Evolutionary conservation across 2,329 filamentous ascomycete genomes (phyloP), one percentile per base, ranked within the genome.

Genomic region (Pseudogymnoascus sp.): DNA sequence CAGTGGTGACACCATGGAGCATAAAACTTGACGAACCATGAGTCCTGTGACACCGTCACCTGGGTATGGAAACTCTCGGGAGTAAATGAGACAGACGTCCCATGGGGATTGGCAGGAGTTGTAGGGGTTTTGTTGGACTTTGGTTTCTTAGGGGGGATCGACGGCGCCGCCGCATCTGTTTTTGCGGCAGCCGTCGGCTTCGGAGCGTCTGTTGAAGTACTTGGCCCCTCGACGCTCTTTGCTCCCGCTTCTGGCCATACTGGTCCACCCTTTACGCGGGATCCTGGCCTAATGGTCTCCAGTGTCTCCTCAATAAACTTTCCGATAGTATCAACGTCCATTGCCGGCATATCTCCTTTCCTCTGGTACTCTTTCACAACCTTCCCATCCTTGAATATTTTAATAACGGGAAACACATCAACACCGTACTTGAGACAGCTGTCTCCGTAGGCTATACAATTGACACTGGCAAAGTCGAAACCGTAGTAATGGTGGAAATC

Each of bases 11-110:
- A 99, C 94, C 93, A 97, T 5, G 94, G 95, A 16, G 91, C 92
- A 74, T 97, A 97, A 74, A 99, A 97, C 76, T 99, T 99, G 80
- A 99, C 86, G 72, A 99, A 97, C 94, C 94, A 99, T 5, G 92
- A 88, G 66, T 97, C 92, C 66, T 90, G 85, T 0, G 91, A 92
- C 73, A 87, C 89, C 2, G 91, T 96, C 55, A 99, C 92, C 38
- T 88, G 79, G 63, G 84, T 86, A 73, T 95, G 88, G 78, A 99
- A 99, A 66, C 81, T 90, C 72, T 97, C 92, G 0, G 90, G 87
- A 2, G 86, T 92, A 61, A 99, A 81, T 6, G 86, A 76, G 35
- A 91, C 80, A 6, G 91, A 95, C 14, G 82, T 78, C 6, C 94
- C 94, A 41, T 87, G 81, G 3, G 85, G 83, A 68, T 99, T 97